Evolutionary conservation across 495 filamentous ascomycete species (phyloP).

Genomic region (Hypoxylon perforatum): DNA sequence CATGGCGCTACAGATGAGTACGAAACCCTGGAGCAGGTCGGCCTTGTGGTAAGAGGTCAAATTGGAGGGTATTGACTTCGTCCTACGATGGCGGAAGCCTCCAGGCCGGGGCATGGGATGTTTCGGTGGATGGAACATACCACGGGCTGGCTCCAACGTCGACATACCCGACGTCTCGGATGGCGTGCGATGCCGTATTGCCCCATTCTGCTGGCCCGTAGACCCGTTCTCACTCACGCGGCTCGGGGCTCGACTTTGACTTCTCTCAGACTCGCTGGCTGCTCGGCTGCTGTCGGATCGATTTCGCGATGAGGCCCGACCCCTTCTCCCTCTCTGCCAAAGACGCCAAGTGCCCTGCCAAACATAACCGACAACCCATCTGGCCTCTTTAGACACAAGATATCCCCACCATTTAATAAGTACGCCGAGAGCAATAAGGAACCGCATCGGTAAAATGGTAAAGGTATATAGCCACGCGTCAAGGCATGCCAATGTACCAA

Average conservation of each 20-base stretch:
- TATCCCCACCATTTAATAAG: slow-evolving; percentile 77
- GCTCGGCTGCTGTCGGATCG: slow-evolving; percentile 41
- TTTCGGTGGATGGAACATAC: slow-evolving; percentile 47
- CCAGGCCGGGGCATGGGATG: slow-evolving; percentile 44
- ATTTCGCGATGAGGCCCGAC: slow-evolving; percentile 51
- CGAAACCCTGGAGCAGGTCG: slow-evolving; percentile 87
- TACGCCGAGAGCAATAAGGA: slow-evolving; percentile 83
- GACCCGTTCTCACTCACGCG: slow-evolving; percentile 25
- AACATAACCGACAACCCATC: slow-evolving; percentile 76
- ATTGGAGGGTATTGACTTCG: slow-evolving; percentile 84
- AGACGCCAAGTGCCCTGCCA: slow-evolving; percentile 79
- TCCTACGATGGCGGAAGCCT: slow-evolving; percentile 72
- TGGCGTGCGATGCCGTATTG: slow-evolving; percentile 35
- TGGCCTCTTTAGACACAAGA: slow-evolving; percentile 71
- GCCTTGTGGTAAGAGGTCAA: slow-evolving; percentile 91
- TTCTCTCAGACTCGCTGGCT: slow-evolving; percentile 49
- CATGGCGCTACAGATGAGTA: slow-evolving; percentile 85
- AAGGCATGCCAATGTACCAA: slow-evolving; percentile 89
- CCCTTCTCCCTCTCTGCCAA: slow-evolving; percentile 70
- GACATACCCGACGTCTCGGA: slow-evolving; percentile 31
- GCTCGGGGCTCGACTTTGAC: slow-evolving; percentile 43
- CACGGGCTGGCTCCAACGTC: slow-evolving; percentile 32
- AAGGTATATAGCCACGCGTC: slow-evolving; percentile 98
- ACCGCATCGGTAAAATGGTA: slow-evolving; percentile 91
- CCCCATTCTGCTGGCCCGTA: slow-evolving; percentile 28